Base-by-base conservation (phyloP, 768 basidiomycete genomes). In the Rhizopogon sp. region DNA sequence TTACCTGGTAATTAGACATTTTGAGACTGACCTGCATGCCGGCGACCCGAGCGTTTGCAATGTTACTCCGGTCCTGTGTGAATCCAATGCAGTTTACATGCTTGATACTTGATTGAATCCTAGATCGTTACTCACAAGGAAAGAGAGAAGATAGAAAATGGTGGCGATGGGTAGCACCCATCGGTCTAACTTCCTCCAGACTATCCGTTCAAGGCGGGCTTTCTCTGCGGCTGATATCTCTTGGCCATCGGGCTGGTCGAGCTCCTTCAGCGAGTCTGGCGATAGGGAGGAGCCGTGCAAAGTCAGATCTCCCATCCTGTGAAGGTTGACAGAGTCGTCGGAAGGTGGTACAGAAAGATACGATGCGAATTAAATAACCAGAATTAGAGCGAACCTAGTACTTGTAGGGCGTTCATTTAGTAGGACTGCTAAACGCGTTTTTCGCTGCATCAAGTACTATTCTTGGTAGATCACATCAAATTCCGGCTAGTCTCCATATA, bases 11-110 rank as follows among this genome's bases (percentile, higher is more conserved):
- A 41, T 67, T 63, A 1, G 63, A 59, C 40, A 70, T 60, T 3
- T 16, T 69, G 45, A 87, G 63, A 45, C 81, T 75, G 17, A 65
- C 75, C 61, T 84, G 80, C 56, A 87, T 64, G 10, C 84, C 84
- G 9, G 83, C 84, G 6, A 84, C 74, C n/a, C 78, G 74, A 41
- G 83, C 84, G 57, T 84, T 85, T 29, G 76, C 77, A 39, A 84
- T 70, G 59, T 84, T 83, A 43, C 60, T 70, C 20, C 64, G 60
- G 50, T 79, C 52, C 81, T 69, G 22, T 52, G 42, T 25, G 5
- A 20, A 13, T 0, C 5, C 16, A 8, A 46, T 31, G 31, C 56
- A 17, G 13, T 56, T 42, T 47, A 45, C 1, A 39, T 16, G 31
- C 25, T 6, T 5, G 9, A 22, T 3, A 39, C 8, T 39, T 29